phyloP scores from a whole-genome alignment of 1,284 basidiomycete genomes.

The Cryptococcus wingfieldii region DNA sequence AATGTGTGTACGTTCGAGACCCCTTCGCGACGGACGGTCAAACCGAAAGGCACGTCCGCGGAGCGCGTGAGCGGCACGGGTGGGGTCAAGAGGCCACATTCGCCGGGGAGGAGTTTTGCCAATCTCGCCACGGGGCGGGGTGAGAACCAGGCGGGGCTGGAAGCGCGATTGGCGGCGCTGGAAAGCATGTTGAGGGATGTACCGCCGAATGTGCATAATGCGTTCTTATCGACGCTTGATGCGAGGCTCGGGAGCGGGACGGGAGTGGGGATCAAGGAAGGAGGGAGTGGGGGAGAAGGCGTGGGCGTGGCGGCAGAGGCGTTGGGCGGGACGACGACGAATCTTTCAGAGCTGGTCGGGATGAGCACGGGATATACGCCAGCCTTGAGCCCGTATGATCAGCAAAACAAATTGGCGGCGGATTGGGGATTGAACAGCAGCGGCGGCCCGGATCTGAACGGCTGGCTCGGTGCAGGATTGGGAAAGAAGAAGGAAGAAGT shows the following conservation, averaged over 20 bases:
- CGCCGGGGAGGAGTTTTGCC: slow-evolving; percentile 13
- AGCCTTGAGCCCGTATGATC: neutral
- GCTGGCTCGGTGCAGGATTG: slow-evolving; percentile 8
- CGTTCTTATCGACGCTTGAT: slow-evolving; percentile 45
- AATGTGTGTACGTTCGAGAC: slow-evolving; percentile 50
- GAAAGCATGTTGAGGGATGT: slow-evolving; percentile 47
- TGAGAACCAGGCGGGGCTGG: slow-evolving; percentile 38
- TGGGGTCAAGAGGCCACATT: slow-evolving; percentile 33
- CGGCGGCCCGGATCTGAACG: slow-evolving; percentile 2
- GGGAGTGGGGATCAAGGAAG: slow-evolving; percentile 41
- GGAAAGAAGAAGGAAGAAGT: slow-evolving; percentile 21
- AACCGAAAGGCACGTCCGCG: slow-evolving; percentile 28
- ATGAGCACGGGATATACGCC: neutral
- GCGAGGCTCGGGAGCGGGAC: slow-evolving; percentile 42
- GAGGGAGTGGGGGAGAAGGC: slow-evolving; percentile 37
- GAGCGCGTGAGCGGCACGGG: slow-evolving; percentile 7
- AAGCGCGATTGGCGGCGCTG: slow-evolving; percentile 46
- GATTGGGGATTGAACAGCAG: slow-evolving; percentile 9
- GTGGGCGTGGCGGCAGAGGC: slow-evolving; percentile 39
- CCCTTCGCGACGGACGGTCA: slow-evolving; percentile 42
- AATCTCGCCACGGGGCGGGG: slow-evolving; percentile 14
- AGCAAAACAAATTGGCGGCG: slow-evolving; percentile 3
- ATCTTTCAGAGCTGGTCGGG: neutral
- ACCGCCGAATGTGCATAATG: slow-evolving; percentile 49
- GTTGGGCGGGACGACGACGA: slow-evolving; percentile 15